A percentile compares a stretch with the other conserved stretches of the same genome.
These are phyloP conservation scores for Pascua guehoae DNA, from an alignment of 1,284 basidiomycete genomes.

Conservation along the genomic window DNA sequence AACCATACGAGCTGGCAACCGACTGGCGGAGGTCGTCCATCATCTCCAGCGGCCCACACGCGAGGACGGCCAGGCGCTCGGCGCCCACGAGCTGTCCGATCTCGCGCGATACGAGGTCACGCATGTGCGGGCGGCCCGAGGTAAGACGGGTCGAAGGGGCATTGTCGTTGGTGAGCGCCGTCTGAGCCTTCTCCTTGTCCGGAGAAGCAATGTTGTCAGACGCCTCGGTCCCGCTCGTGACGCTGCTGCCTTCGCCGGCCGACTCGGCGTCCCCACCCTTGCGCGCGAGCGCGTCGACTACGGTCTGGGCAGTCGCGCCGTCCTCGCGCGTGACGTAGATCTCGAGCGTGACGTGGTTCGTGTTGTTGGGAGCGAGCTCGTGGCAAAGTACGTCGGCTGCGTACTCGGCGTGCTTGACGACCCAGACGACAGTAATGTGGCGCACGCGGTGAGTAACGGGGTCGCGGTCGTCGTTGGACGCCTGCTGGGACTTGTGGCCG, in stretches of 20 bases:
- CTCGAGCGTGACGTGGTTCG: background rate
- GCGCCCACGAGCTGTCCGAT: constrained; percentile 11
- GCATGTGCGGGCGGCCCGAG: constrained; percentile 22
- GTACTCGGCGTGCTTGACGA: constrained; percentile 20
- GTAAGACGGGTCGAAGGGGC: background rate
- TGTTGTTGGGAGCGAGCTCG: constrained; percentile 15
- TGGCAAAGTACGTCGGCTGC: constrained; percentile 23
- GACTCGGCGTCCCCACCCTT: background rate
- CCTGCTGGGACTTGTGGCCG: too few species aligned
- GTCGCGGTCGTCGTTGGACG: background rate
- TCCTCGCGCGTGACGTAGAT: constrained; percentile 11
- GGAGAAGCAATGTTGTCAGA: too few species aligned
- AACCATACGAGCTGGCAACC: constrained; percentile 21
- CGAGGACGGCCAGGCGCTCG: constrained; percentile 25
- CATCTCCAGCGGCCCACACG: constrained; percentile 30
- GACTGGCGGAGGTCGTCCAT: constrained; percentile 27
- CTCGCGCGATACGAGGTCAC: constrained; percentile 1
- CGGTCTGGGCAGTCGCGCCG: background rate
- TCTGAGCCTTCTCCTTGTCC: background rate
- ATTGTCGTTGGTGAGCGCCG: background rate
- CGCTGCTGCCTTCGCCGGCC: background rate
- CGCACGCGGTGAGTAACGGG: background rate
- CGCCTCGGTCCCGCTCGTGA: background rate
- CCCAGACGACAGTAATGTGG: constrained; percentile 24
- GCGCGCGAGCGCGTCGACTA: background rate